These are phyloP conservation scores for Pezicula radicicola DNA, from an alignment of 2,329 filamentous ascomycete genomes.

Conservation along the genomic window DNA sequence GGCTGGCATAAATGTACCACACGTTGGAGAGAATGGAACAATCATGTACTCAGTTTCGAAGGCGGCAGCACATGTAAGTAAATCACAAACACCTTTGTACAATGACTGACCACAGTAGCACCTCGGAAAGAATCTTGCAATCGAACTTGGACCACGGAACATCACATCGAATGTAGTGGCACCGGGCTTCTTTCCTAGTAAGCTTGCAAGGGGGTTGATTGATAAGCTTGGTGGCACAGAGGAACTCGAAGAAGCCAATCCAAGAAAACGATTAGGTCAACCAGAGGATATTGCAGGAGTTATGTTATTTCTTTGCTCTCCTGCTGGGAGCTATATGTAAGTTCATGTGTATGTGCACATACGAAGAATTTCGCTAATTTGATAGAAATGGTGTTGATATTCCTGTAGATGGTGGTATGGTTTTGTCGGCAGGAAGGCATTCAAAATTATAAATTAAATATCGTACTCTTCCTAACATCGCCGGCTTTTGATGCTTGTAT, in stretches of 20 bases:
- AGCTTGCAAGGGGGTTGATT: slow-evolving; percentile 65
- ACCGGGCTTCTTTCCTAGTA: slow-evolving; percentile 67
- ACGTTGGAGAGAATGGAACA: slow-evolving; percentile 56
- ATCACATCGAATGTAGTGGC: slow-evolving; percentile 66
- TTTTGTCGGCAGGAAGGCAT: slow-evolving; percentile 8
- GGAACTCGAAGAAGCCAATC: slow-evolving; percentile 45
- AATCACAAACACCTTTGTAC: neutral
- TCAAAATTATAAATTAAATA: slow-evolving; percentile 11
- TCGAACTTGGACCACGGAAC: slow-evolving; percentile 63
- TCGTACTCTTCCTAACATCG: too few species aligned
- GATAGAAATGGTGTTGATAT: slow-evolving; percentile 35
- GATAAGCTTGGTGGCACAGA: slow-evolving; percentile 55
- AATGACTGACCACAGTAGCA: slow-evolving; percentile 42
- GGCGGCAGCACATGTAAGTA: slow-evolving; percentile 50
- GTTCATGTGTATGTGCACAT: slow-evolving; percentile 6
- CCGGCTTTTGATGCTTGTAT: too few species aligned
- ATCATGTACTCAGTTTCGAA: slow-evolving; percentile 68
- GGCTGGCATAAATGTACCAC: slow-evolving; percentile 60
- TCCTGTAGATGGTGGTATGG: slow-evolving; percentile 28
- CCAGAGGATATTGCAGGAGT: slow-evolving; percentile 59
- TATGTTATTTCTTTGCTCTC: slow-evolving; percentile 54
- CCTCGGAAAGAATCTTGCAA: slow-evolving; percentile 62
- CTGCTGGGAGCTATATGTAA: slow-evolving; percentile 48
- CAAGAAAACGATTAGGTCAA: slow-evolving; percentile 50
- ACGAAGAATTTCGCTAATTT: slow-evolving; percentile 4